Percentiles rank a stretch among this genome's conserved stretches.
phyloP scores from a whole-genome alignment of 768 basidiomycete species.

The Pleurotus platypus region DNA sequence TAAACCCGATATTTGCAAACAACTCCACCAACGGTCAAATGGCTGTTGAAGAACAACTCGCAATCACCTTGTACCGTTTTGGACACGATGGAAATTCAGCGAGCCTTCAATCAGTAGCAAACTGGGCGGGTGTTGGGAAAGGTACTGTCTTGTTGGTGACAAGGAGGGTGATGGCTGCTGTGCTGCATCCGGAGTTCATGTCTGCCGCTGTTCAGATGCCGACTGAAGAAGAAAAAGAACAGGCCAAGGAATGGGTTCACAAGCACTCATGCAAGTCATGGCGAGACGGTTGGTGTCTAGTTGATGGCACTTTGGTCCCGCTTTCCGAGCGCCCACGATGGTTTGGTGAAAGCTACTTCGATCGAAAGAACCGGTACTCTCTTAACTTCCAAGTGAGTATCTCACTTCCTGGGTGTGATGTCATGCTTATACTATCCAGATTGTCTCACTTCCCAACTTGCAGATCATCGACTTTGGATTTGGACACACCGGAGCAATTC shows the following conservation, averaged over 20 bases:
- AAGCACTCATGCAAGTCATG: slow-evolving; percentile 26
- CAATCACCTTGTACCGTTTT: slow-evolving; percentile 34
- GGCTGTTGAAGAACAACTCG: slow-evolving; percentile 28
- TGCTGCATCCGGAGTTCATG: slow-evolving; percentile 22
- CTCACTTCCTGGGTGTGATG: too few species aligned
- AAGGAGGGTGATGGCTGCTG: slow-evolving; percentile 25
- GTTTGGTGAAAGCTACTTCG: slow-evolving; percentile 34
- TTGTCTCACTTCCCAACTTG: slow-evolving; percentile 27
- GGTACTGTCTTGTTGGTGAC: slow-evolving; percentile 26
- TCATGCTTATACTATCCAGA: slow-evolving; percentile 30
- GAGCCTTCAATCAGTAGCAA: slow-evolving; percentile 23
- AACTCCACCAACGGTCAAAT: slow-evolving; percentile 23
- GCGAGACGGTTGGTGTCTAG: slow-evolving; percentile 30
- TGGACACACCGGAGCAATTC: slow-evolving; percentile 26
- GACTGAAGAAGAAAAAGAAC: slow-evolving; percentile 27
- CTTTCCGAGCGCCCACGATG: slow-evolving; percentile 25
- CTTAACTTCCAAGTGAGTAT: slow-evolving; percentile 36
- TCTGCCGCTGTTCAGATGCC: slow-evolving; percentile 22
- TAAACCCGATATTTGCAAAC: slow-evolving; percentile 22
- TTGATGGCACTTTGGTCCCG: slow-evolving; percentile 36
- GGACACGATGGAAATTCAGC: slow-evolving; percentile 37
- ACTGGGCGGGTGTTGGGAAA: slow-evolving; percentile 32
- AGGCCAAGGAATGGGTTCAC: slow-evolving; percentile 34
- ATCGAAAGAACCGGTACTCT: slow-evolving; percentile 34
- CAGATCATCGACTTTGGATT: slow-evolving; percentile 29